Base-by-base conservation (phyloP, 1,284 basidiomycete genomes). In the Cronartium quercuum region DNA sequence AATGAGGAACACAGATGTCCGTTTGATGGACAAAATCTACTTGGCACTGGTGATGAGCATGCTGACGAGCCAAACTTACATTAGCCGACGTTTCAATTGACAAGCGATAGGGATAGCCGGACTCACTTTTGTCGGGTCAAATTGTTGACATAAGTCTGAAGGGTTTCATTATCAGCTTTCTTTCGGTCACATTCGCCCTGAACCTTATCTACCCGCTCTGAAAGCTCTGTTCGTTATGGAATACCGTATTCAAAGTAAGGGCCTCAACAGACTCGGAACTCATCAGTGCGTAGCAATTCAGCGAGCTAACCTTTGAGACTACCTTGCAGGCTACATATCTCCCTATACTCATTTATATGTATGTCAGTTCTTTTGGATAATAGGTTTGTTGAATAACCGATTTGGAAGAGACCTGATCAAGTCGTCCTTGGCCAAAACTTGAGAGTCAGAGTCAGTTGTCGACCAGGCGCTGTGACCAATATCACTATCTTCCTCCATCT, bases 161-260 rank as follows among this genome's bases (percentile, higher is more conserved):
- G 34, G 44, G 64, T 66, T 66, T 74, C 71, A 61, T 74, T 74
- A 66, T 74, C 71, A 10, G 71, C 71, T 66, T 74, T 74, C 42
- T 74, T 74, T n/a, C 60, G 55, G 10, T 74, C 64, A 29, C 38
- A 66, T 51, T 74, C 71, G 7, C 44, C 51, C 35, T 66, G 44
- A 12, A 74, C 71, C 29, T 74, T 37, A 41, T 66, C 55, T 6
- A 66, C 58, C 57, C 65, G 47, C 38, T 60, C 44, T 13, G 65
- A 58, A 5, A 74, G 37, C 37, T 40, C 71, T 66, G 40, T 13
- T 29, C 13, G 10, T 21, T 5, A 44, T 42, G 18, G 51, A 40
- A 40, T 18, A 2, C 21, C 58, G 15, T 37, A 6, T 37, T 6
- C n/a, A 58, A 12, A 37, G 47, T 34, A 4, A 18, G 24, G n/a